Conservation (phyloP, 2,329 filamentous ascomycete species). For the Paecilomyces variotii region DNA sequence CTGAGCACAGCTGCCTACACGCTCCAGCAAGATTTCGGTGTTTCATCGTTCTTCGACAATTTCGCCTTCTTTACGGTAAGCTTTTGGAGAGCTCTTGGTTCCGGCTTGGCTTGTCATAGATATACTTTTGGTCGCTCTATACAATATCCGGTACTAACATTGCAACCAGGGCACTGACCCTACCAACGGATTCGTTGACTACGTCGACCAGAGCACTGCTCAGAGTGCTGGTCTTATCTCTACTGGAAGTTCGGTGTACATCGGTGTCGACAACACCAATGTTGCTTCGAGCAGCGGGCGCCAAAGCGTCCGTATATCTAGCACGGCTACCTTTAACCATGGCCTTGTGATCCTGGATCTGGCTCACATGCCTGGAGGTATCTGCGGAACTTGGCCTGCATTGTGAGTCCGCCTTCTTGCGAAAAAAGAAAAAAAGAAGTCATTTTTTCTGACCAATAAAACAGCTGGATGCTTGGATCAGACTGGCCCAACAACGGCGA, state of each 20-base stretch:
- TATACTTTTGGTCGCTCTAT: not conserved
- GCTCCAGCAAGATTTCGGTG: slow-evolving; percentile 42
- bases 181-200: slow-evolving; percentile 67
- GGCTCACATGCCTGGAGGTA: slow-evolving; percentile 61
- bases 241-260: slow-evolving; percentile 51
- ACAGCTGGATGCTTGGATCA: slow-evolving; percentile 52
- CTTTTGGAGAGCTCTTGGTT: slow-evolving; percentile 1
- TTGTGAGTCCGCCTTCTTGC: slow-evolving; percentile 38
- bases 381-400: slow-evolving; percentile 67
- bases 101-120: not conserved
- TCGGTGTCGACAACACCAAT: slow-evolving; percentile 61
- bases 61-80: slow-evolving; percentile 41
- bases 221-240: slow-evolving; percentile 51
- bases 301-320: slow-evolving; percentile 62
- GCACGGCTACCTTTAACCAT: slow-evolving; percentile 54
- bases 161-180: slow-evolving; percentile 49
- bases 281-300: slow-evolving; percentile 52
- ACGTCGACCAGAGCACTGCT: slow-evolving; percentile 54
- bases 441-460: slow-evolving; percentile 5
- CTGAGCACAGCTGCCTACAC: slow-evolving; percentile 29
- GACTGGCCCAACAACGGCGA: slow-evolving; percentile 64
- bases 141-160: not conserved
- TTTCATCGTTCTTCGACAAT: slow-evolving; percentile 5
- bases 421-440: not conserved
- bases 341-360: slow-evolving; percentile 67